A percentile compares a stretch with the other conserved stretches of the same genome.
These are phyloP conservation scores for Phytopythium aichiense DNA, from an alignment of 352 stramenopile species.

Conservation along the genomic window DNA sequence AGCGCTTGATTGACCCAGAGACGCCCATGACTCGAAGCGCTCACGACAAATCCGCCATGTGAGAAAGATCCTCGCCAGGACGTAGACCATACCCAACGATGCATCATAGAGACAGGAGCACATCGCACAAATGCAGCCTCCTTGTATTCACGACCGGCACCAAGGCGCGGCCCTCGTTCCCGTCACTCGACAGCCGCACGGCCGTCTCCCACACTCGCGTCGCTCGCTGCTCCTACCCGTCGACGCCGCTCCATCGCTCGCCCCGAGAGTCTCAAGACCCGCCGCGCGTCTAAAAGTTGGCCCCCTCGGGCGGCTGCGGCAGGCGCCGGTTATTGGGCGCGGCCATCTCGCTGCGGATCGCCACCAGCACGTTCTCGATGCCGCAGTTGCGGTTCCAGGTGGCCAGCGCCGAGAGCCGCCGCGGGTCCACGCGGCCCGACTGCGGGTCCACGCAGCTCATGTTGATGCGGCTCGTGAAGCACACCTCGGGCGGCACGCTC, in stretches of 20 bases:
- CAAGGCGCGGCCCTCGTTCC: not conserved
- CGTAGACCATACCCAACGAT: not conserved
- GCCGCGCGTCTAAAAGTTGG: slow-evolving; percentile 82
- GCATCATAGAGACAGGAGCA: not conserved
- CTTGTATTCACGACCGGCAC: slow-evolving; percentile 5
- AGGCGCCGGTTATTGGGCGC: slow-evolving; percentile 86
- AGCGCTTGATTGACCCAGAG: not conserved
- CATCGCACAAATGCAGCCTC: not conserved
- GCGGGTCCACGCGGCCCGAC: slow-evolving; percentile 74
- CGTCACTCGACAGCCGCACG: not conserved
- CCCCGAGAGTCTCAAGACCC: slow-evolving; percentile 2
- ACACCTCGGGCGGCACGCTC: slow-evolving; percentile 90
- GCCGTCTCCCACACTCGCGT: not conserved
- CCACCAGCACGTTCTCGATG: slow-evolving; percentile 89
- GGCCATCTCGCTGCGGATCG: slow-evolving; percentile 88
- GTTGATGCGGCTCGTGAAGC: slow-evolving; percentile 97
- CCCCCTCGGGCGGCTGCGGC: slow-evolving; percentile 88
- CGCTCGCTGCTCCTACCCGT: not conserved
- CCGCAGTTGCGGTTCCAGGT: slow-evolving; percentile 87
- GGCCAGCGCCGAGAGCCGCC: slow-evolving; percentile 60
- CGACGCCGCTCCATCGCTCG: not conserved
- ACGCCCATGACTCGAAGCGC: not conserved
- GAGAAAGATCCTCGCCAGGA: not conserved
- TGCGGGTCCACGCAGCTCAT: slow-evolving; percentile 95
- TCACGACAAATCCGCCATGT: not conserved